Conservation (phyloP, 306 rosid species). For the Quercus engelmannii region DNA sequence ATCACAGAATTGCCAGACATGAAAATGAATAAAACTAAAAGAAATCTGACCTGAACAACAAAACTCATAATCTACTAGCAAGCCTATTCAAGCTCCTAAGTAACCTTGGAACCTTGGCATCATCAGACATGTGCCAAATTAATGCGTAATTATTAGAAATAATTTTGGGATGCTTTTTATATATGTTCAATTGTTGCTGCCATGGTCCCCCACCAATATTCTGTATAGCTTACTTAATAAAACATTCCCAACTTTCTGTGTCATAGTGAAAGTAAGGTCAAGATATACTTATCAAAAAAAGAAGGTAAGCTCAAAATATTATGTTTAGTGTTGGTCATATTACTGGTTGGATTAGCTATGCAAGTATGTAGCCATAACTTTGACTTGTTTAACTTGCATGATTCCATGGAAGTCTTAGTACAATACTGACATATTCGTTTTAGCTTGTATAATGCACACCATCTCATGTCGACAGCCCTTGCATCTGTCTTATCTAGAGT, state of each 20-base stretch:
- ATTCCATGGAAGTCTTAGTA: background rate
- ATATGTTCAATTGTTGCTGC: no score
- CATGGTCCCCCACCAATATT: no score
- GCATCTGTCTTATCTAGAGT: conserved; percentile 8
- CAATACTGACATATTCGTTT: background rate
- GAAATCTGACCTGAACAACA: no score
- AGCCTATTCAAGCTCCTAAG: no score
- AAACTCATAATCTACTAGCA: no score
- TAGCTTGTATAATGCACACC: background rate
- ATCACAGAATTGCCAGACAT: no score
- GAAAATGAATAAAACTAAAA: no score
- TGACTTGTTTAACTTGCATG: background rate
- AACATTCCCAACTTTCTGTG: background rate
- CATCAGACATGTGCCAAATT: no score
- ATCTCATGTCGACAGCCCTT: background rate
- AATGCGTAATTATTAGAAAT: no score
- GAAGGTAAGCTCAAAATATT: background rate
- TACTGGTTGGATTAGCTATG: background rate
- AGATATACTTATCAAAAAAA: background rate
- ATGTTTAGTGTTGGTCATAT: background rate
- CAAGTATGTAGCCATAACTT: background rate
- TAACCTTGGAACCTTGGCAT: no score
- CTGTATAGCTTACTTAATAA: background rate
- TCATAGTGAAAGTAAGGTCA: background rate
- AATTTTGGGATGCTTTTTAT: no score